phyloP scores from a whole-genome alignment of 2,329 filamentous ascomycete species.

The Aspergillus sp. region DNA sequence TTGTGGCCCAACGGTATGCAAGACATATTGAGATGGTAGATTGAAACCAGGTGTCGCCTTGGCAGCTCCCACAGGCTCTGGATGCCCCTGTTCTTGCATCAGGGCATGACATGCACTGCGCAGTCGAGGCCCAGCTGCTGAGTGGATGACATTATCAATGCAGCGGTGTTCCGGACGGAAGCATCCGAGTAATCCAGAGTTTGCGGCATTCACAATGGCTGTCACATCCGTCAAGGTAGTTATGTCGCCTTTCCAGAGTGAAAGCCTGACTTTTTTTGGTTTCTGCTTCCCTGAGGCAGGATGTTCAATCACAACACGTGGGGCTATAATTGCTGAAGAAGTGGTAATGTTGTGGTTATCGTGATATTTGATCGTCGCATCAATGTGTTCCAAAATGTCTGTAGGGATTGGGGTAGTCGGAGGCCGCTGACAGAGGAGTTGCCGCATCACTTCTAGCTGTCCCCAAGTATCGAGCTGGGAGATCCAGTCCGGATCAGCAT shows the following conservation, averaged over 20 bases:
- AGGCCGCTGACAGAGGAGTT: conserved; percentile 10
- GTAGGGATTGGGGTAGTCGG: conserved; percentile 8
- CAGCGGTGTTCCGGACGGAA: conserved; percentile 22
- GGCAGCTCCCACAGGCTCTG: conserved; percentile 13
- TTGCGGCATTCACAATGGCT: conserved; percentile 24
- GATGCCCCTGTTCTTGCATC: conserved; percentile 10
- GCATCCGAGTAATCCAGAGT: conserved; percentile 20
- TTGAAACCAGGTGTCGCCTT: conserved; percentile 20
- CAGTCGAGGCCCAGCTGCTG: conserved; percentile 21
- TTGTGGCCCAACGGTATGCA: conserved; percentile 24
- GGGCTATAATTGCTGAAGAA: conserved; percentile 7
- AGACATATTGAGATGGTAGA: conserved; percentile 13
- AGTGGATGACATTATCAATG: conserved; percentile 26
- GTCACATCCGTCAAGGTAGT: conserved; percentile 19
- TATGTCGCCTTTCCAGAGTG: conserved; percentile 25
- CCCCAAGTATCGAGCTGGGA: conserved; percentile 14
- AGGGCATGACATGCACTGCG: conserved; percentile 18
- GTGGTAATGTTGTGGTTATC: conserved; percentile 13
- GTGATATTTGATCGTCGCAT: conserved; percentile 12
- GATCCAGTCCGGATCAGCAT: background rate
- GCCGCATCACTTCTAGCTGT: conserved; percentile 13
- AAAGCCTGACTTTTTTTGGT: background rate
- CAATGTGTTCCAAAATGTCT: conserved; percentile 9
- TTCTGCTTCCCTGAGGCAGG: background rate
- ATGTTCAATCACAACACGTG: background rate